Percentiles rank a stretch among this genome's conserved stretches.
Evolutionary conservation across 371 early-diverging fungal species (phyloP).

Genomic region (Nematocida homosporus): DNA sequence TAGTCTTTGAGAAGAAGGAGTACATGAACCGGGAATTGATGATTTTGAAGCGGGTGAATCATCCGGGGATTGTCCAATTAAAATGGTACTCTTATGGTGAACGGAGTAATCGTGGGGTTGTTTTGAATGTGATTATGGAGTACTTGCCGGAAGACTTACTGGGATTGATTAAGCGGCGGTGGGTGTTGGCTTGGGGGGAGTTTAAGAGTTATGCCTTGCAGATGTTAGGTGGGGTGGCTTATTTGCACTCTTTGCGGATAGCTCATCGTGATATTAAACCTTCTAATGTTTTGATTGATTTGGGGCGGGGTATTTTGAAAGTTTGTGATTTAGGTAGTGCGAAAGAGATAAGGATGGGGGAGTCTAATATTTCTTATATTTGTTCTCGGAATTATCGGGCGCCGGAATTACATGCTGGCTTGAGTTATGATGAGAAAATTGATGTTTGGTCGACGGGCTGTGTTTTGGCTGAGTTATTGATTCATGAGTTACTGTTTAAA

Average conservation of each 20-base stretch:
- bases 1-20: slow-evolving; percentile 58
- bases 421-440: slow-evolving; percentile 82
- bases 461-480: slow-evolving; percentile 83
- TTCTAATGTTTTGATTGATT: slow-evolving; percentile 83
- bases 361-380: slow-evolving; percentile 91
- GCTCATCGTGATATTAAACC: slow-evolving; percentile 94
- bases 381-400: slow-evolving; percentile 96
- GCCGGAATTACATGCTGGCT: slow-evolving; percentile 85
- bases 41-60: slow-evolving; percentile 56
- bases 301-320: slow-evolving; percentile 74
- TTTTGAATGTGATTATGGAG: slow-evolving; percentile 60
- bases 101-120: slow-evolving; percentile 49
- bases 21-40: slow-evolving; percentile 63
- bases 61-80: slow-evolving; percentile 56
- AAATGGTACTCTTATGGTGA: slow-evolving; percentile 55
- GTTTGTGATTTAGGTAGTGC: slow-evolving; percentile 98
- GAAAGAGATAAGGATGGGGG: slow-evolving; percentile 81
- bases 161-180: slow-evolving; percentile 32
- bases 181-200: slow-evolving; percentile 7
- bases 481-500: slow-evolving; percentile 15
- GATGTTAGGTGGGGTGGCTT: slow-evolving; percentile 78
- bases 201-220: slow-evolving; percentile 70
- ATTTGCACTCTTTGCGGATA: slow-evolving; percentile 85
- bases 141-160: slow-evolving; percentile 51
- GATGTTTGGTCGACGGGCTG: slow-evolving; percentile 98